These are phyloP conservation scores for Leccinum uliginosum DNA, from an alignment of 768 basidiomycete species.

Conservation along the genomic window DNA sequence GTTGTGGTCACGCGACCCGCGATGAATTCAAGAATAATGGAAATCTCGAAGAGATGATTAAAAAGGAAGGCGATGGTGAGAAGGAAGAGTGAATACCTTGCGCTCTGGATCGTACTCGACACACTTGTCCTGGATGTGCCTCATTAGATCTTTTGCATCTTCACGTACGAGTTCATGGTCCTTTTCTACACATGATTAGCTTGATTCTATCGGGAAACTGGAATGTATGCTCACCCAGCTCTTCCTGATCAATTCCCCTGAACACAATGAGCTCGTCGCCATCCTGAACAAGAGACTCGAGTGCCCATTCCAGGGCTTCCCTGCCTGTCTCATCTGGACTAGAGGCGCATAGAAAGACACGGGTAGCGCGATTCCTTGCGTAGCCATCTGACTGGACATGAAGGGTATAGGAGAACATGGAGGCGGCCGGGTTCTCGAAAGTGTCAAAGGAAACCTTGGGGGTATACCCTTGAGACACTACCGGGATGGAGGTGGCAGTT, in stretches of 20 bases:
- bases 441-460: conserved; percentile 77
- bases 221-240: conserved; percentile 50
- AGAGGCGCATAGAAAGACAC: conserved; percentile 87
- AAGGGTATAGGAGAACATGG: conserved; percentile 86
- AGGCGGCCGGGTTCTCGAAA: conserved; percentile 74
- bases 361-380: conserved; percentile 64
- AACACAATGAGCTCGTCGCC: conserved; percentile 93
- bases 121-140: conserved; percentile 73
- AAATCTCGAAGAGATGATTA: conserved; percentile 48
- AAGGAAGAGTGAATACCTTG: conserved; percentile 45
- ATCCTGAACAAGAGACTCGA: conserved; percentile 78
- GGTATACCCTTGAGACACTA: conserved; percentile 33
- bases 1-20: conserved; percentile 87
- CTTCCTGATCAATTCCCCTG: conserved; percentile 85
- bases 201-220: background rate
- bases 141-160: conserved; percentile 82
- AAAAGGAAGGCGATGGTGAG: background rate
- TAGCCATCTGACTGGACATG: conserved; percentile 84
- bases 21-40: conserved; percentile 90
- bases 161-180: conserved; percentile 76
- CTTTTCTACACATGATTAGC: conserved; percentile 44
- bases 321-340: conserved; percentile 84
- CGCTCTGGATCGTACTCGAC: conserved; percentile 73
- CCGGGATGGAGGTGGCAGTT: conserved; percentile 7
- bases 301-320: conserved; percentile 90